Base-by-base conservation (phyloP, 2,329 filamentous ascomycete genomes). In the Chaetomium sp. region DNA sequence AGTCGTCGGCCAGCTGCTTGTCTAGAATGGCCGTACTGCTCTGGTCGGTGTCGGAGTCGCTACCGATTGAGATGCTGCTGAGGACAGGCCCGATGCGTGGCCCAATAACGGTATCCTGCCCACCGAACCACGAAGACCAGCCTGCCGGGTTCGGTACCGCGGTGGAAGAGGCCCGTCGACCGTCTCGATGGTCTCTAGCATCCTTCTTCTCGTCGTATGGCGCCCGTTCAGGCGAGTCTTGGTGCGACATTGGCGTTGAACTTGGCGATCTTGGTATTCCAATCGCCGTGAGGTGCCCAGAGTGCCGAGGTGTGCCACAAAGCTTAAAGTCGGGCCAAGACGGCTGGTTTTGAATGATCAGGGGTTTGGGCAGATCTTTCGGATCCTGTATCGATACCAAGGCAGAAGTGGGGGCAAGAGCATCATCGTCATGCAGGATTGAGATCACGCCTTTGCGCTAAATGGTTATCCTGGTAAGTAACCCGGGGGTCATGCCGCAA, bases 1-100 rank as follows among this genome's bases (percentile, higher is more conserved):
- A 84, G 76, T 97, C 93, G 67, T 90, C 75, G 60, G 89, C 91
- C 68, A 94, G 85, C 78, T 96, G 93, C 78, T 82, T 82, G 68
- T 78, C 75, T n/a, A 85, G 75, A 54, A 85, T 84, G 19, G 79
- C 80, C 49, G 79, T 75, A 70, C 79, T 81, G 54, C 53, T 57
- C 42, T 57, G 60, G 1, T 62, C 60, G 19, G 27, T 50, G 21
- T 62, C 60, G 19, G 60, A 62, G 31, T 81, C 78, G 56, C 75
- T 78, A 51, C 69, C 66, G 51, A 65, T 58, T 21, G 64, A 62
- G 12, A 67, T 71, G 64, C 76, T 75, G 9, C 75, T 72, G 16
- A 79, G 77, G 12, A 82, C 72, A 7, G 81, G 80, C 16, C 79
- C 80, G 67, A 86, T 86, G 57, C 84, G 81, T 64, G 80, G 82